These are phyloP conservation scores for Aspergillus vadensis DNA, from an alignment of 2,329 filamentous ascomycete genomes.

Conservation along the genomic window DNA sequence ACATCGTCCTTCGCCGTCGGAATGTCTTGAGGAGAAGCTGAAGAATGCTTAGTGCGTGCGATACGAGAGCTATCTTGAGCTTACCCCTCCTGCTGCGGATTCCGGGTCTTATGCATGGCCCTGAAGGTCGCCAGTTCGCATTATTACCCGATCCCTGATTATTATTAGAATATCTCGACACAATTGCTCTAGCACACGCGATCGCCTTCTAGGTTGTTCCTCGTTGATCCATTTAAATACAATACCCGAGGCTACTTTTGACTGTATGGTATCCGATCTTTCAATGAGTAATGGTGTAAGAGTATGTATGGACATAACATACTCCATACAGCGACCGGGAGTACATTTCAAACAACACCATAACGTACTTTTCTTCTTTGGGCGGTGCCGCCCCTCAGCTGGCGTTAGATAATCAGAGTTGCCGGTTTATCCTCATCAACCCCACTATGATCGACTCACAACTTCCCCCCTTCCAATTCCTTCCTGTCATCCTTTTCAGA, in stretches of 20 bases:
- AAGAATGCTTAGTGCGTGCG: not conserved
- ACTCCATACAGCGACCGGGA: not conserved
- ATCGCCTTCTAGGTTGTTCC: not conserved
- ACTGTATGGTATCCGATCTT: not conserved
- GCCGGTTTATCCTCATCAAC: constrained; percentile 9
- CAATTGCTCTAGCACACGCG: not conserved
- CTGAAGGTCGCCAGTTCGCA: not conserved
- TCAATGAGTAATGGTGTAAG: not conserved
- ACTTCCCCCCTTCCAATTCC: not conserved
- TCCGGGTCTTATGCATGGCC: not conserved
- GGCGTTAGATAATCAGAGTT: constrained; percentile 5
- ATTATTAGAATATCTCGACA: not conserved
- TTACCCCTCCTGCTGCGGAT: not conserved
- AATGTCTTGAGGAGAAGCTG: not conserved
- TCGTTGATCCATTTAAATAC: not conserved
- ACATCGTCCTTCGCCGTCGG: not conserved
- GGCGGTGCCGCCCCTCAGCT: not conserved
- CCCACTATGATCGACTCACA: constrained; percentile 12
- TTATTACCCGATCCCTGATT: not conserved
- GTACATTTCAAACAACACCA: not conserved
- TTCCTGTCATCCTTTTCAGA: constrained; percentile 6
- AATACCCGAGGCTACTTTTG: not conserved
- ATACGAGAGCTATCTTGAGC: not conserved
- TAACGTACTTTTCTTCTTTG: not conserved
- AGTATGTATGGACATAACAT: not conserved